Evolutionary conservation across 1,284 basidiomycete genomes (phyloP).

Genomic region (Leccinum olivaceoglutinosum): DNA sequence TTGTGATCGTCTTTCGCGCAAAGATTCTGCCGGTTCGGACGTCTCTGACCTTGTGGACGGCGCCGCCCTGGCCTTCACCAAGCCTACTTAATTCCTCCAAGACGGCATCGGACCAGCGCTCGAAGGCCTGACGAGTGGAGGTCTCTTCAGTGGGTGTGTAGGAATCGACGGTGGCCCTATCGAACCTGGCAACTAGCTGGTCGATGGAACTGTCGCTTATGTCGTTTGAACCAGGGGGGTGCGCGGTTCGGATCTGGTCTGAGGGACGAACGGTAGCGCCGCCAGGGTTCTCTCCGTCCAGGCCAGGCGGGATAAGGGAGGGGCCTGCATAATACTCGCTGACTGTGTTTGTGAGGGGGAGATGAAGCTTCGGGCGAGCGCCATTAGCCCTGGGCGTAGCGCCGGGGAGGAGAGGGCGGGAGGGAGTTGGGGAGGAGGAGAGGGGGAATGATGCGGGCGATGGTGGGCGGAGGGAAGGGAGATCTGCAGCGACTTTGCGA

Average conservation of each 20-base stretch:
- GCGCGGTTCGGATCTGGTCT: conserved; percentile 29
- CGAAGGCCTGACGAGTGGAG: conserved; percentile 24
- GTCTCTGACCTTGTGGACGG: conserved; percentile 88
- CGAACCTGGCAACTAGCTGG: conserved; percentile 27
- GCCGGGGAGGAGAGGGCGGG: conserved; percentile 27
- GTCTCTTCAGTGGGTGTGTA: conserved; percentile 32
- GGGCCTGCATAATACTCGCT: conserved; percentile 31
- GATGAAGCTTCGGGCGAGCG: conserved; percentile 27
- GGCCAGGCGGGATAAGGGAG: conserved; percentile 26
- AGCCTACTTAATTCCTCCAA: conserved; percentile 72
- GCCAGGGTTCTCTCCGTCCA: conserved; percentile 38
- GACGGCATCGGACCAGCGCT: conserved; percentile 43
- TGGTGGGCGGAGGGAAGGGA: conserved; percentile 31
- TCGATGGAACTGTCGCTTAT: conserved; percentile 38
- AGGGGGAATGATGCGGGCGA: conserved; percentile 30
- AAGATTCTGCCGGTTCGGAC: conserved; percentile 73
- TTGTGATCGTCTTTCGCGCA: conserved; percentile 96
- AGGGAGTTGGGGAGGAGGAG: conserved; percentile 31
- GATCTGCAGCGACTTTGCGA: conserved; percentile 32
- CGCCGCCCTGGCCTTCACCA: conserved; percentile 94
- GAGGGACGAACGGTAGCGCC: conserved; percentile 54
- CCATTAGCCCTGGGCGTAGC: conserved; percentile 21
- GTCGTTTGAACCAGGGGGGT: conserved; percentile 31
- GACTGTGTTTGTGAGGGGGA: conserved; percentile 25
- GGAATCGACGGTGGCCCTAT: conserved; percentile 26